Evolutionary conservation across 345 rosid species (phyloP), one percentile per base, ranked within the genome.

Genomic region (Cardamine resedifolia): DNA sequence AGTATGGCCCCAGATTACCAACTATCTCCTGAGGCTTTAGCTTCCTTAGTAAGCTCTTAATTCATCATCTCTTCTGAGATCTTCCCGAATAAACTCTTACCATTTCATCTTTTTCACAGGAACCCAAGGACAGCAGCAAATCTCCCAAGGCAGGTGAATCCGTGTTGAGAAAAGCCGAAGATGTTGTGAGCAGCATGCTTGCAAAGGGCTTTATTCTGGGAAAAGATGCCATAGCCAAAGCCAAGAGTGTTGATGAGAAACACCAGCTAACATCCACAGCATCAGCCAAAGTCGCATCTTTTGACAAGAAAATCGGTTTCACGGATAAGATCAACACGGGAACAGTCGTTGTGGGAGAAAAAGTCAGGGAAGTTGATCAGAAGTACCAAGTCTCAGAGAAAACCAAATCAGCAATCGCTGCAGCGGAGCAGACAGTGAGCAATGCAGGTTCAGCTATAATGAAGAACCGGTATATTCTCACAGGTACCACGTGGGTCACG

Each of bases 311-410:
- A 62, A 82, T 90, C 58, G 96, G 99, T 26, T 68, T 91, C 61
- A 91, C 86, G 0, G 98, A 90, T 51, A 95, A 95, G 85, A 83
- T 95, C 53, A 86, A 76, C 61, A 92, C 86, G 10, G 87, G 97
- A 30, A 88, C 98, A 4, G 39, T 86, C 19, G 88, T 84, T 16
- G 91, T 90, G 51, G 70, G 99, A 20, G 96, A 81, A 70, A 95
- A 90, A 76, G 97, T 91, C 30, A 83, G 98, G 49, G 97, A 90
- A 81, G 97, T 88, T 73, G 99, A 95, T 78, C 85, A 85, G 80
- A 95, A 90, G 79, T 91, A 83, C 77, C 99, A 91, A 78, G 98
- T 95, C 41, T 87, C 99, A 0, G 99, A 86, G 85, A 95, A 91
- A 83, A 88, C 99, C 16, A 95, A 89, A 68, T 86, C 92, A 7